Conservation (phyloP, 176 grass and related monocot species). For the Melocanna baccifera region DNA sequence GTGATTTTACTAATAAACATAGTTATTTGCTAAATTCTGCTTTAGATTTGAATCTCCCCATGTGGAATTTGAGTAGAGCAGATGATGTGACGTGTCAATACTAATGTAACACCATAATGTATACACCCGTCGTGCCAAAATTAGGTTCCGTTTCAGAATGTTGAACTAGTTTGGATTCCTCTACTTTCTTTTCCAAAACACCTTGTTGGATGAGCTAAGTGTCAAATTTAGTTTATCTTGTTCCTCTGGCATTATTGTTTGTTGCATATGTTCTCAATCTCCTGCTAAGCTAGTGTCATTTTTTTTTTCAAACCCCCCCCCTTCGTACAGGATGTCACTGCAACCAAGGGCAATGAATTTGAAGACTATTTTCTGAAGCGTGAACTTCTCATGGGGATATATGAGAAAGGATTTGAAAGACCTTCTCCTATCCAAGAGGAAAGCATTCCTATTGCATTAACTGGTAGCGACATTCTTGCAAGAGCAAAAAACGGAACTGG, state of each 20-base stretch:
- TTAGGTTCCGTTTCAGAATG: not conserved
- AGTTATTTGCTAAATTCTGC: not conserved
- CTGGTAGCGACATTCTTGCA: slow-evolving; percentile 92
- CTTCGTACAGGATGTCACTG: slow-evolving; percentile 69
- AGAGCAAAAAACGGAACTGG: slow-evolving; percentile 96
- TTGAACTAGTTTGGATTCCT: not conserved
- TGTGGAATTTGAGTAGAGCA: not conserved
- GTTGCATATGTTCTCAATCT: not conserved
- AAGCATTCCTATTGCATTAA: slow-evolving; percentile 95
- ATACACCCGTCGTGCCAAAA: not conserved
- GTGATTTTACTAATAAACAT: not conserved
- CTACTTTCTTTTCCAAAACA: not conserved
- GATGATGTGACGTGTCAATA: not conserved
- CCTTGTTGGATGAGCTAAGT: not conserved
- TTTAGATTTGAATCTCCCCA: not conserved
- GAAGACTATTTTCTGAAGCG: slow-evolving; percentile 98
- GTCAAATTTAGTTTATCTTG: not conserved
- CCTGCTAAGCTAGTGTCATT: not conserved
- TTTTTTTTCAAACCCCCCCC: not conserved
- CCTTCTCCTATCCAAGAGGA: slow-evolving; percentile 98
- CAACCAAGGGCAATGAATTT: slow-evolving; percentile 95
- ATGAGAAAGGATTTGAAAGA: slow-evolving; percentile 91
- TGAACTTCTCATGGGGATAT: slow-evolving; percentile 97
- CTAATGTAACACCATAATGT: not conserved
- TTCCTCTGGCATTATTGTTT: not conserved